phyloP scores from a whole-genome alignment of 73 alveolate species.

The Symbiodinium pilosum region DNA sequence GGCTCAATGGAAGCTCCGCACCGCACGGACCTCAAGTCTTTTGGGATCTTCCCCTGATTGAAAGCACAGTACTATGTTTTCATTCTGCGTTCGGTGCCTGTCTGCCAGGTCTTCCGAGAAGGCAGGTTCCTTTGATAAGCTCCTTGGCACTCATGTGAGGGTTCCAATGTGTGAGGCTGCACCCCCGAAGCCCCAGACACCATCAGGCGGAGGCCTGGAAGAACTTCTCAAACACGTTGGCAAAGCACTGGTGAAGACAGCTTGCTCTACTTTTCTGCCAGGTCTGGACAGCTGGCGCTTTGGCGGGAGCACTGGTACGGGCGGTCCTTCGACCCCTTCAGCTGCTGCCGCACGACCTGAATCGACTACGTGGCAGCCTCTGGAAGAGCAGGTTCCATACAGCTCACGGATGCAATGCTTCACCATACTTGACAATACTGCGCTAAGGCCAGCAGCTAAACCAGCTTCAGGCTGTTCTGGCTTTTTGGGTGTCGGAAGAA shows the following conservation, averaged over 20 bases:
- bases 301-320: not conserved
- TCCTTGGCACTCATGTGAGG: too few relatives aligned
- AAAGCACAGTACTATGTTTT: too few relatives aligned
- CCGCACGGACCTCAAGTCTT: not conserved
- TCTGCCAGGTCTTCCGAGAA: conserved; percentile 2
- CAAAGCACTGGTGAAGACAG: too few relatives aligned
- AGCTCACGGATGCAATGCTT: not conserved
- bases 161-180: not conserved
- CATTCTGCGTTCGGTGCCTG: too few relatives aligned
- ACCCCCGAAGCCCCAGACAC: conserved; percentile 28
- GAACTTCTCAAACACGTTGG: too few relatives aligned
- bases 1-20: not conserved
- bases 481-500: not conserved
- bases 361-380: not conserved
- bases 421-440: not conserved
- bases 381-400: not conserved
- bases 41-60: not conserved
- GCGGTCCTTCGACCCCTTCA: not conserved
- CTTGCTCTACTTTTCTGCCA: not conserved
- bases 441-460: conserved; percentile 59
- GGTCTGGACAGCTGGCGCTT: conserved; percentile 85
- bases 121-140: not conserved
- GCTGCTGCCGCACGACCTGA: conserved; percentile 11
- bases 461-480: conserved; percentile 21
- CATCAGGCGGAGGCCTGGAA: conserved; percentile 15